Evolutionary conservation across 805 yeast genomes (phyloP), one percentile per base, ranked within the genome.

Genomic region (Metschnikowia picachoensis): DNA sequence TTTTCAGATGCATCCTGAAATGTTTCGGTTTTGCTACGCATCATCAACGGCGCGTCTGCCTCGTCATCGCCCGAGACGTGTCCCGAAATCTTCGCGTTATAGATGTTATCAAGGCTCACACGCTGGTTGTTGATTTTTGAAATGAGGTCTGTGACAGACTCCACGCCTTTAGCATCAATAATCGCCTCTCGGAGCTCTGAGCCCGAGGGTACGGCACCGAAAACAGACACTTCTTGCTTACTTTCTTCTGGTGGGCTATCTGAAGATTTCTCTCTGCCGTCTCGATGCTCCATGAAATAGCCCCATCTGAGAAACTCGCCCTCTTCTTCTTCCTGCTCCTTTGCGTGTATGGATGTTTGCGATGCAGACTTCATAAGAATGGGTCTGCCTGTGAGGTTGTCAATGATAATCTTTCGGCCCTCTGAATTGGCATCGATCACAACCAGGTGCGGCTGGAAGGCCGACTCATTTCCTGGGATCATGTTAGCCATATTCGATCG

Each of bases 261-360:
- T 5, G 43, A 16, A 8, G 35, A n/a, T 5, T 39, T 46, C 13
- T 52, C 64, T 30, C 61, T 53, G 29, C 61, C 62, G 42, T 52
- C 69, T 49, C 83, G 79, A 58, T 81, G 87, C 60, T 83, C 86
- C 53, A 88, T 82, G 57, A 80, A 87, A 58, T 82, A 80, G 15
- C 95, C 95, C 82, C 89, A 82, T 66, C 85, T 82, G 64, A 87
- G 96, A 52, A 89, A 76, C 59, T 87, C 95, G 57, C 97, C 97
- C 70, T 90, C 97, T 61, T 90, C 97, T 50, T 82, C 83, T 60
- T 89, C 96, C 63, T 86, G 88, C 52, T 78, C 79, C 62, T 80
- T 83, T 13, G 90, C 88, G 58, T 85, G 81, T 10, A 77, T 56
- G 9, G 87, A 76, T 1, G 86, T 82, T 51, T 79, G 85, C 0